Evolutionary conservation across 768 basidiomycete genomes (phyloP), one percentile per base, ranked within the genome.

Genomic region (Mycena vulgaris): DNA sequence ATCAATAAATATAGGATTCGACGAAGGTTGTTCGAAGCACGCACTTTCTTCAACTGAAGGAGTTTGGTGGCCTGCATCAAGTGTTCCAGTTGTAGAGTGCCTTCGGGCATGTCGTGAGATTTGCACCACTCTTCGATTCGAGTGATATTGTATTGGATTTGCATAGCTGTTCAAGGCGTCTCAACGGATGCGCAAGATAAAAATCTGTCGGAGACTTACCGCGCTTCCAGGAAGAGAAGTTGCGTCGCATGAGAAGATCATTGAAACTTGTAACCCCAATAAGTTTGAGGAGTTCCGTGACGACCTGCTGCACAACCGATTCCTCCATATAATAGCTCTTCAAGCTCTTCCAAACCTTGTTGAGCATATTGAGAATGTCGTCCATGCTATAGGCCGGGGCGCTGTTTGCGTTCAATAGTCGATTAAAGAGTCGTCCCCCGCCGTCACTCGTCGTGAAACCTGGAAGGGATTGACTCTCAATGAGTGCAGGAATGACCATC

Each of bases 151-250:
- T 99, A 99, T 80, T 99, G 98, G 66, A 99, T 99, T 89, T 99
- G 98, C 98, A 99, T 99, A 5, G 98, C 98, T 98, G 71, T 42
- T 27, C 63, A 66, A 17, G 19, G 19, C 21, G 59, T 23, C 30
- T 65, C 39, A 66, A 35, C 42, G 30, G 47, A 52, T 25, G 14
- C 30, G 51, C 27, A 14, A 33, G 45, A 53, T 3, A 42, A 19
- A 35, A 47, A 25, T n/a, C 11, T 21, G 23, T 28, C 6, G 25
- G 25, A 27, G 25, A 84, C 88, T 61, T 75, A 97, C 97, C 97
- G 88, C 98, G 90, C 83, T 99, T 99, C 98, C 98, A 99, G 9
- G 97, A 98, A 73, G 95, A 97, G 83, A 99, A 99, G 81, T 99
- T 99, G 59, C 98, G 89, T 77, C 98, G 88, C 98, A 99, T 99